These are phyloP conservation scores for Panicum miliaceum DNA, from an alignment of 176 grass and related monocot species.

Conservation along the genomic window DNA sequence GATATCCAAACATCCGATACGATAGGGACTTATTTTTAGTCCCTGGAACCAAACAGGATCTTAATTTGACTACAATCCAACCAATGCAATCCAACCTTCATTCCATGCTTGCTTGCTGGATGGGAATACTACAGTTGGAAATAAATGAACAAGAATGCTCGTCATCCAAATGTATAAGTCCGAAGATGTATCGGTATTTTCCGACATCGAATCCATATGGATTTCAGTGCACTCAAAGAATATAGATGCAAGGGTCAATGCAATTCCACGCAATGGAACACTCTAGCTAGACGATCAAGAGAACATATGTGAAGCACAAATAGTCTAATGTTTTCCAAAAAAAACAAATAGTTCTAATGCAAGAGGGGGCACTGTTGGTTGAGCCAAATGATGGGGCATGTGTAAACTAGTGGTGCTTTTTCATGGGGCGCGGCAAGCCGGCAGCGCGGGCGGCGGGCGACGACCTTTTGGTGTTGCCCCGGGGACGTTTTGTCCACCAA, in stretches of 20 bases:
- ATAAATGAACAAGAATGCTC: neutral
- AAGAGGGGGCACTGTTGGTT: neutral
- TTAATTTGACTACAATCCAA: neutral
- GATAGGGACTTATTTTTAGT: no score
- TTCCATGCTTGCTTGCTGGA: neutral
- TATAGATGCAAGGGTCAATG: neutral
- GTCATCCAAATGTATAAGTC: neutral
- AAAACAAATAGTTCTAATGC: neutral
- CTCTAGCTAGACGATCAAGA: neutral
- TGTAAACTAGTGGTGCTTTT: neutral
- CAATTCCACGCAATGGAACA: neutral
- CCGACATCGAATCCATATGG: neutral
- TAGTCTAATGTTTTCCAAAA: no score
- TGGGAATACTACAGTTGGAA: neutral
- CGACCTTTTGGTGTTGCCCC: neutral
- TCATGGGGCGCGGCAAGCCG: neutral
- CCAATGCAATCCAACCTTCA: no score
- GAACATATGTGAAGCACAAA: neutral
- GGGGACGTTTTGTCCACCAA: neutral
- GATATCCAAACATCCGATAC: no score
- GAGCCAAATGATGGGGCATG: neutral
- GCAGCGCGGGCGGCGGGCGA: neutral
- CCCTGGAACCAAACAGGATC: no score
- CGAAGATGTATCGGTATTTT: neutral
- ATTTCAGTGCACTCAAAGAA: slow-evolving; percentile 9